These are phyloP conservation scores for Candida ponderosae DNA, from an alignment of 805 yeast species.

Conservation along the genomic window DNA sequence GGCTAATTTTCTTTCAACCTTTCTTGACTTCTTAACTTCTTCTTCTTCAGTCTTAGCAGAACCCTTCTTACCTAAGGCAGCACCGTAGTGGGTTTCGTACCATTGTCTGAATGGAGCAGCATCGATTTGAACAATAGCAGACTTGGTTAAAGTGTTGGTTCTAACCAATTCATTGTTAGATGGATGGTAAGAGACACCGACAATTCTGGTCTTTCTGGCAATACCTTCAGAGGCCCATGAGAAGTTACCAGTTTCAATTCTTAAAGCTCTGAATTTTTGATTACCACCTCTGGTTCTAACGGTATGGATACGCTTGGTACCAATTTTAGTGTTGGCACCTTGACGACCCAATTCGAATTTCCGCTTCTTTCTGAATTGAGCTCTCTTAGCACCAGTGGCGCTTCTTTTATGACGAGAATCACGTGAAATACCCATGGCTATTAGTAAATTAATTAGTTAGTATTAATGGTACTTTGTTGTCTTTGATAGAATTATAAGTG, in stretches of 20 bases:
- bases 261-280: slow-evolving; percentile 99
- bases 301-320: slow-evolving; percentile 96
- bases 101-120: slow-evolving; percentile 99
- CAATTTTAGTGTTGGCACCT: slow-evolving; percentile 98
- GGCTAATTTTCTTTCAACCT: slow-evolving; percentile 88
- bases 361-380: slow-evolving; percentile 99
- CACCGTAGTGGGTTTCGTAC: slow-evolving; percentile 98
- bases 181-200: slow-evolving; percentile 97
- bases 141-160: slow-evolving; percentile 98
- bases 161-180: slow-evolving; percentile 99
- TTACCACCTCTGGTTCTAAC: slow-evolving; percentile 99
- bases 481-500: no score
- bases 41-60: slow-evolving; percentile 41
- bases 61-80: slow-evolving; percentile 82
- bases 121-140: slow-evolving; percentile 98
- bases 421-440: slow-evolving; percentile 99
- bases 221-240: slow-evolving; percentile 99
- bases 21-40: slow-evolving; percentile 60
- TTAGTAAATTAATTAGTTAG: slow-evolving; percentile 9
- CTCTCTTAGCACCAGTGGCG: slow-evolving; percentile 99
- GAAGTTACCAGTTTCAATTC: slow-evolving; percentile 98
- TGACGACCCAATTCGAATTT: slow-evolving; percentile 99
- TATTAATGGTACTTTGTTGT: slow-evolving; percentile 4
- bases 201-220: slow-evolving; percentile 98
- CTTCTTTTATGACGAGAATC: slow-evolving; percentile 99